Conservation (phyloP, 192 early-diverging fungal genomes). For the Podila epicladia region DNA sequence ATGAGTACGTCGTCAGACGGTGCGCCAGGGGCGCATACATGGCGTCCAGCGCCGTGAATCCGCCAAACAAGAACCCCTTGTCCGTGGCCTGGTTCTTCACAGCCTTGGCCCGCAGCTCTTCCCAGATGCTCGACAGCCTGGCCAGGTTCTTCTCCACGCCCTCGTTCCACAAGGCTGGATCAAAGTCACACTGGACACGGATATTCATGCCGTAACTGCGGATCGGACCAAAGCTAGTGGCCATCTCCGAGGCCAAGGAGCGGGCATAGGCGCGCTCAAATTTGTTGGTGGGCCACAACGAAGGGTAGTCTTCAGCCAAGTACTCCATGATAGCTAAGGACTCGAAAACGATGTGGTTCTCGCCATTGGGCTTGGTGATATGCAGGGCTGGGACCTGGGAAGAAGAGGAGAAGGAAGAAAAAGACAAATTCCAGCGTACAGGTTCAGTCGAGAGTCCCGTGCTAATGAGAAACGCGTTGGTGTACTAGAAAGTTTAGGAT, state of each 20-base stretch:
- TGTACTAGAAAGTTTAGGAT: too few species aligned
- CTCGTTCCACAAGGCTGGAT: constrained; percentile 14
- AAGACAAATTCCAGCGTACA: too few species aligned
- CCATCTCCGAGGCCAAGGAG: constrained; percentile 47
- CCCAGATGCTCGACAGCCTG: constrained; percentile 40
- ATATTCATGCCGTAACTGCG: constrained; percentile 48
- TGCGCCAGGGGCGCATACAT: constrained; percentile 51
- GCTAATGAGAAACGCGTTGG: too few species aligned
- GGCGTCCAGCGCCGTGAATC: constrained; percentile 50
- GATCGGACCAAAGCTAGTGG: constrained; percentile 28
- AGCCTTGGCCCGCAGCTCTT: constrained; percentile 40
- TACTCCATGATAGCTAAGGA: constrained; percentile 49
- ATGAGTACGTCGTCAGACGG: constrained; percentile 14
- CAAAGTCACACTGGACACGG: constrained; percentile 16
- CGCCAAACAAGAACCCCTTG: constrained; percentile 51
- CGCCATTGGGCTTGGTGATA: constrained; percentile 10
- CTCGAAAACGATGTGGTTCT: constrained; percentile 49
- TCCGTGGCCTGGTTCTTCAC: constrained; percentile 20
- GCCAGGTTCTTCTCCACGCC: constrained; percentile 11
- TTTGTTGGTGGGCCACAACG: constrained; percentile 36
- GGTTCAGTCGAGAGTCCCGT: too few species aligned
- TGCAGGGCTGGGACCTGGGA: constrained; percentile 31
- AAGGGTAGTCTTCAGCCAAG: constrained; percentile 45
- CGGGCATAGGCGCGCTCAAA: constrained; percentile 49
- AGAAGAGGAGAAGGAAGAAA: too few species aligned